Percentiles rank a stretch among this genome's conserved stretches.
phyloP scores from a whole-genome alignment of 176 grass and related monocot genomes.

The Triticum turgidum region DNA sequence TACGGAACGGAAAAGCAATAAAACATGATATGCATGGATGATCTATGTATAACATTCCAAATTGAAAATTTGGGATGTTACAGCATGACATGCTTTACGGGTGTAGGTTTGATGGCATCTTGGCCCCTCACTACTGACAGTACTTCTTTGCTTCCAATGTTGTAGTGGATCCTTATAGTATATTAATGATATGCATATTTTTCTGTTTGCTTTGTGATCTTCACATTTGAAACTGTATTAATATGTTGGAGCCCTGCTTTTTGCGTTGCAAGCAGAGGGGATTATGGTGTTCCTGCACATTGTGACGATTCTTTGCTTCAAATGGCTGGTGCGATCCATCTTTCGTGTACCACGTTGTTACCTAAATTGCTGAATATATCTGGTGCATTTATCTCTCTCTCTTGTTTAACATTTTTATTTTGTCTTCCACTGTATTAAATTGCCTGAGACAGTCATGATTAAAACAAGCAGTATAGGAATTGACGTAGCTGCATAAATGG shows the following conservation, averaged over 20 bases:
- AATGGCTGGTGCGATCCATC: conserved; percentile 78
- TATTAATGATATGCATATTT: conserved; percentile 42
- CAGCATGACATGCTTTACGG: conserved; percentile 58
- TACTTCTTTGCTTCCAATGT: conserved; percentile 57
- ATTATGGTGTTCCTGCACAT: conserved; percentile 54
- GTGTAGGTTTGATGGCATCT: conserved; percentile 51
- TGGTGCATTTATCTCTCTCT: not conserved
- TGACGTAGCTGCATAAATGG: not conserved
- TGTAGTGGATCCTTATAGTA: conserved; percentile 86
- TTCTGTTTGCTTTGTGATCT: not conserved
- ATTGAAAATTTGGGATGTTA: too few relatives aligned
- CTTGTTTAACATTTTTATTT: not conserved
- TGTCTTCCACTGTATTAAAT: not conserved
- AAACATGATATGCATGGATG: too few relatives aligned
- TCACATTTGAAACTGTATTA: not conserved
- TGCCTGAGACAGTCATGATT: not conserved
- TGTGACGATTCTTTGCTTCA: conserved; percentile 64
- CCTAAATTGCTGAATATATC: not conserved
- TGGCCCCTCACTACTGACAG: conserved; percentile 45
- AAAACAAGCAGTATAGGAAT: not conserved
- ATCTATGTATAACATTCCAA: too few relatives aligned
- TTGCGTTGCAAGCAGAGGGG: conserved; percentile 36
- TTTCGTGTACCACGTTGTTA: conserved; percentile 32
- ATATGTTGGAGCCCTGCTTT: not conserved
- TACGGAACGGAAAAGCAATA: too few relatives aligned